Evolutionary conservation across 2,329 filamentous ascomycete genomes (phyloP).

Genomic region (Sarocladiaceae sp.): DNA sequence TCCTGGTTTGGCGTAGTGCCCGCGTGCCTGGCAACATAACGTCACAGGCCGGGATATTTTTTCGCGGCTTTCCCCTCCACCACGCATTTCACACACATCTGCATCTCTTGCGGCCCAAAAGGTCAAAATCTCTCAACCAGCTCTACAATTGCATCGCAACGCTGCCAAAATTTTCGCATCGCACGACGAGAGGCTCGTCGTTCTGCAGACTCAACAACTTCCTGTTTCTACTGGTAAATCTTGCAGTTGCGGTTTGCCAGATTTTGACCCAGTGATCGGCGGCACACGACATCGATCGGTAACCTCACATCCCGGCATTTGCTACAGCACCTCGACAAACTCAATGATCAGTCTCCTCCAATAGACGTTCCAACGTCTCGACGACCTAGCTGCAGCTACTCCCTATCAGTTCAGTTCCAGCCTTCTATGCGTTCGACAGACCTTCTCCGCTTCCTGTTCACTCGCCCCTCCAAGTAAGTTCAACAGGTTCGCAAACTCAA

Average conservation of each 20-base stretch:
- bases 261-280: not conserved
- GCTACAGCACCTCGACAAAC: not conserved
- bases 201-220: not conserved
- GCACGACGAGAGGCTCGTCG: too few relatives aligned
- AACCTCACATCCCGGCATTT: not conserved
- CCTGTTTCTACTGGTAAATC: not conserved
- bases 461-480: constrained; percentile 79
- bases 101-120: constrained; percentile 6
- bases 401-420: constrained; percentile 14
- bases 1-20: not conserved
- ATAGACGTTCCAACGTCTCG: constrained; percentile 6
- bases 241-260: not conserved
- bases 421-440: constrained; percentile 88
- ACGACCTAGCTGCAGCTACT: not conserved
- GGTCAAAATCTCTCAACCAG: constrained; percentile 5
- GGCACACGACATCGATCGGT: constrained; percentile 6
- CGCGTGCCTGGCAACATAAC: constrained; percentile 6
- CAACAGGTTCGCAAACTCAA: constrained; percentile 9
- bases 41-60: constrained; percentile 5
- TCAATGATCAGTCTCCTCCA: constrained; percentile 3
- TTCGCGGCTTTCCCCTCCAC: not conserved
- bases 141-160: not conserved
- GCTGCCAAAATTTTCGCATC: not conserved
- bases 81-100: constrained; percentile 3
- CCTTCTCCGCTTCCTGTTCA: constrained; percentile 88